These are phyloP conservation scores for Scheffersomyces stipitis DNA, from an alignment of 805 yeast species.

Conservation along the genomic window DNA sequence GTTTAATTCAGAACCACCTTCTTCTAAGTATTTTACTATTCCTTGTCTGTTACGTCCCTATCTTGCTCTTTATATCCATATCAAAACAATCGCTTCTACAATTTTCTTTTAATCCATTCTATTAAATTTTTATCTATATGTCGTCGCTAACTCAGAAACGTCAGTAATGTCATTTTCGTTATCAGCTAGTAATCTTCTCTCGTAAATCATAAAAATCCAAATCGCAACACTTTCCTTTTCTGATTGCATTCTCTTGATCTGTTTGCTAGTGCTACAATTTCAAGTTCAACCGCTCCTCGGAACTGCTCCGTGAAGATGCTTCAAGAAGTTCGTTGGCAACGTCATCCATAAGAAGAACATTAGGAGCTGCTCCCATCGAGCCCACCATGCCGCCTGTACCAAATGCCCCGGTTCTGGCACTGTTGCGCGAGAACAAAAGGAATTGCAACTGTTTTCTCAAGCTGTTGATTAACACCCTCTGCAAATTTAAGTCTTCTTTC, in stretches of 20 bases:
- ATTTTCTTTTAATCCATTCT: too few species aligned
- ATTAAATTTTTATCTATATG: too few species aligned
- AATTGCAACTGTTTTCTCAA: conserved; percentile 53
- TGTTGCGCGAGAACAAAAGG: conserved; percentile 42
- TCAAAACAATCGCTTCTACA: too few species aligned
- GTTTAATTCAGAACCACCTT: too few species aligned
- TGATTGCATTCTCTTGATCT: neutral
- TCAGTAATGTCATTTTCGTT: too few species aligned
- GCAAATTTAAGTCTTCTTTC: conserved; percentile 48
- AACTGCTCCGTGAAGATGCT: conserved; percentile 23
- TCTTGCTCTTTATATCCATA: too few species aligned
- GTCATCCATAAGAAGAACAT: conserved; percentile 1
- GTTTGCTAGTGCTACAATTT: conserved; percentile 19
- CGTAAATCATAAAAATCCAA: too few species aligned
- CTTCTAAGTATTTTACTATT: too few species aligned
- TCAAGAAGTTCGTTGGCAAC: conserved; percentile 23
- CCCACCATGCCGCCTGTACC: conserved; percentile 4
- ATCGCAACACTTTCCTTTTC: too few species aligned
- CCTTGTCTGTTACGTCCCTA: too few species aligned
- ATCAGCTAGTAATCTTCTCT: too few species aligned
- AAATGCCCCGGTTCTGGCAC: conserved; percentile 10
- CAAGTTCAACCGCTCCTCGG: conserved; percentile 37
- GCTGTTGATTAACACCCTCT: conserved; percentile 44
- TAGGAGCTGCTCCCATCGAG: neutral
- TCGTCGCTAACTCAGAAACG: too few species aligned